phyloP scores from a whole-genome alignment of 176 grass and related monocot genomes.

The Musa acuminata region DNA sequence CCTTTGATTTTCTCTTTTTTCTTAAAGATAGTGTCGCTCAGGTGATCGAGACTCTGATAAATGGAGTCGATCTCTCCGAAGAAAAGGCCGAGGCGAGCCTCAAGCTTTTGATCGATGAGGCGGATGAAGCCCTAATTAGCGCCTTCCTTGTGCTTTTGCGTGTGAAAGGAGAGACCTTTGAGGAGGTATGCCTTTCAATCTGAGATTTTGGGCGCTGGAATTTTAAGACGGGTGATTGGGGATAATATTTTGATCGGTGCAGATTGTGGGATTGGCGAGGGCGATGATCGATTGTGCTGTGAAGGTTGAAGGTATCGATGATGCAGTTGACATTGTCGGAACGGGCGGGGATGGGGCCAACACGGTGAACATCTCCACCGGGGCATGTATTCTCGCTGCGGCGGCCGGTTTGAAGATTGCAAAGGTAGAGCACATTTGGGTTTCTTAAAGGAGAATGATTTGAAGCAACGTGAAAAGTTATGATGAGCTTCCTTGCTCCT shows the following conservation, averaged over 20 bases:
- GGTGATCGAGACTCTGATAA: conserved; percentile 75
- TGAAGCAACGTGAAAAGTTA: not conserved
- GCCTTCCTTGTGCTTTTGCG: conserved; percentile 91
- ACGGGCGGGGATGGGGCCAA: conserved; percentile 80
- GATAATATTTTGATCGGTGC: not conserved
- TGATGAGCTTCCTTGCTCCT: conserved; percentile 13
- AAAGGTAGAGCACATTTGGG: conserved; percentile 33
- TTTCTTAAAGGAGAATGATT: not conserved
- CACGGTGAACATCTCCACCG: conserved; percentile 99
- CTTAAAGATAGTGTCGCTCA: not conserved
- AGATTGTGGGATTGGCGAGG: conserved; percentile 88
- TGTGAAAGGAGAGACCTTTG: conserved; percentile 89
- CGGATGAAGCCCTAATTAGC: conserved; percentile 64
- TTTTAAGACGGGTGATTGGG: not conserved
- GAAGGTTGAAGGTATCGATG: conserved; percentile 49
- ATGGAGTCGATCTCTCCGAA: conserved; percentile 60
- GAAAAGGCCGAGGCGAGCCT: conserved; percentile 66
- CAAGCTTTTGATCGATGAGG: conserved; percentile 47
- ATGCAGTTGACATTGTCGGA: conserved; percentile 81
- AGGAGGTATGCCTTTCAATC: conserved; percentile 38
- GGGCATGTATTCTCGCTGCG: conserved; percentile 71
- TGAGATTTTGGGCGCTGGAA: not conserved
- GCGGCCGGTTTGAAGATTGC: conserved; percentile 78
- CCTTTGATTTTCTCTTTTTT: not conserved
- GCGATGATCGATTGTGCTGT: conserved; percentile 64